Percentiles rank a stretch among this genome's conserved stretches.
phyloP scores from a whole-genome alignment of 768 basidiomycete genomes.

The Suillus subluteus region DNA sequence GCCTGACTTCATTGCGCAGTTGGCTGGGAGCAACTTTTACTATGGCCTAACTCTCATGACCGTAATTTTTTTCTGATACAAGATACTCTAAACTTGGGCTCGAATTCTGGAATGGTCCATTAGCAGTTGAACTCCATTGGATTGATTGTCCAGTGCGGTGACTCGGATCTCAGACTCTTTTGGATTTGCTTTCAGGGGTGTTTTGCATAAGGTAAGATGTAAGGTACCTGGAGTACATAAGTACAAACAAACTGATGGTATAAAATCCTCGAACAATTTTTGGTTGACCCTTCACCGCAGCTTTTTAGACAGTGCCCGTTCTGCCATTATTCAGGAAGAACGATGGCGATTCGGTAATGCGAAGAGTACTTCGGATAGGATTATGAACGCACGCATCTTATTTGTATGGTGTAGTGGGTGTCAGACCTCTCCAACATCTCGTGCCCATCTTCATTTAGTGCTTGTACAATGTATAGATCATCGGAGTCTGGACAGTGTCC shows the following conservation, averaged over 20 bases:
- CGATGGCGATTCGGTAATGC: conserved; percentile 73
- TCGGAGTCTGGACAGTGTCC: not conserved
- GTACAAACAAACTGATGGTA: conserved; percentile 27
- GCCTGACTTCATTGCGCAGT: conserved; percentile 46
- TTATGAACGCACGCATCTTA: conserved; percentile 60
- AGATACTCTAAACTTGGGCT: not conserved
- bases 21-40: conserved; percentile 53
- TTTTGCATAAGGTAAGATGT: not conserved
- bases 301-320: conserved; percentile 78
- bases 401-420: conserved; percentile 56
- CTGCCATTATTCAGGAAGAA: conserved; percentile 45
- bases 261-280: conserved; percentile 16
- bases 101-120: not conserved
- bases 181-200: not conserved
- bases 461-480: not conserved
- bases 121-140: not conserved
- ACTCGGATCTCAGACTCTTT: too few relatives aligned
- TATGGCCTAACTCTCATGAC: conserved; percentile 29
- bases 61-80: conserved; percentile 18
- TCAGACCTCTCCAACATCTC: conserved; percentile 68
- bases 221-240: conserved; percentile 22
- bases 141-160: not conserved
- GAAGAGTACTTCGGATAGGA: conserved; percentile 59
- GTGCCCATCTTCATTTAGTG: not conserved
- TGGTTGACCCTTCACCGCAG: conserved; percentile 42